These are phyloP conservation scores for Candolleomyces eurysporus DNA, from an alignment of 768 basidiomycete genomes.

Conservation along the genomic window DNA sequence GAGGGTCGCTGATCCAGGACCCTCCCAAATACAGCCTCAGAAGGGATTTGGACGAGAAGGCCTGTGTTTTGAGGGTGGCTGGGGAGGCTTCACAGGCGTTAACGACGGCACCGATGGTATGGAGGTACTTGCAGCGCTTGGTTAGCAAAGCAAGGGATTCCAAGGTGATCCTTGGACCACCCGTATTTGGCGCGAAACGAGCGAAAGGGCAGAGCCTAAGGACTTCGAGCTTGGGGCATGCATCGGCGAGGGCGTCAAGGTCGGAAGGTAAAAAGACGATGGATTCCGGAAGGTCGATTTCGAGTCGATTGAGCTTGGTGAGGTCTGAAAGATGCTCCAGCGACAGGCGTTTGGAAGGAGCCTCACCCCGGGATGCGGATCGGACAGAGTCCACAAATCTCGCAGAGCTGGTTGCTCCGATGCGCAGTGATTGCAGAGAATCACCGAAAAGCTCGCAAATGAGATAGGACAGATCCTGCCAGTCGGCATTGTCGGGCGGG, in stretches of 20 bases:
- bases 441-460: constrained; percentile 62
- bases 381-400: constrained; percentile 81
- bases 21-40: constrained; percentile 74
- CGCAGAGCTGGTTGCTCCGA: constrained; percentile 66
- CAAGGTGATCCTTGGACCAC: constrained; percentile 57
- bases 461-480: constrained; percentile 66
- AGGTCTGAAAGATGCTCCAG: constrained; percentile 57
- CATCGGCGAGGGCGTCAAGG: constrained; percentile 52
- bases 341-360: constrained; percentile 57
- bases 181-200: constrained; percentile 53
- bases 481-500: constrained; percentile 70
- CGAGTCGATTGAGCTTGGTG: constrained; percentile 56
- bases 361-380: constrained; percentile 66
- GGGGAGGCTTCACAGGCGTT: constrained; percentile 50
- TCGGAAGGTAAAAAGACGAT: constrained; percentile 63
- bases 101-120: constrained; percentile 65
- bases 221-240: constrained; percentile 69
- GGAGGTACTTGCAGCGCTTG: constrained; percentile 55
- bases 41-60: constrained; percentile 61
- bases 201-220: constrained; percentile 66
- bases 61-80: constrained; percentile 43
- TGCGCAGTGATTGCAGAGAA: constrained; percentile 57
- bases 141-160: constrained; percentile 62
- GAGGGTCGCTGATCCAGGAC: constrained; percentile 66
- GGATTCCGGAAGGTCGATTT: constrained; percentile 79